A percentile compares a stretch with the other conserved stretches of the same genome.
Conservation (phyloP, 2,329 filamentous ascomycete genomes). For the Mollisiaceae sp. region DNA sequence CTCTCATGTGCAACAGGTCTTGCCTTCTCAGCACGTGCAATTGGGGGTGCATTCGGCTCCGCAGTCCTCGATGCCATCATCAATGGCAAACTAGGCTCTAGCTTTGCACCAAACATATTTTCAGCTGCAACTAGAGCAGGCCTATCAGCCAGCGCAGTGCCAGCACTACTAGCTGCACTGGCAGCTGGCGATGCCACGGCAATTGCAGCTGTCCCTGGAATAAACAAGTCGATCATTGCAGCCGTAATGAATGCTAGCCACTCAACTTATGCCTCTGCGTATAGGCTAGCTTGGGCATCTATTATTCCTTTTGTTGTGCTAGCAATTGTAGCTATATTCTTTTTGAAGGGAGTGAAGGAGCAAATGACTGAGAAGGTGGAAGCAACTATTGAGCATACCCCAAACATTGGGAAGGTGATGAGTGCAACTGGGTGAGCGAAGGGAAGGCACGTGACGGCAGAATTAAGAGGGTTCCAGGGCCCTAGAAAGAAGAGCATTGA, state of each 20-base stretch:
- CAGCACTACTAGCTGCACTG: constrained; percentile 47
- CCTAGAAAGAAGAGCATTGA: too few species aligned
- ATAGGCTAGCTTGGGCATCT: constrained; percentile 54
- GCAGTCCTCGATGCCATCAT: constrained; percentile 58
- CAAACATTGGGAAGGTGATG: too few species aligned
- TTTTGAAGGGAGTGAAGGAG: constrained; percentile 53
- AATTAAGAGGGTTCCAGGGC: too few species aligned
- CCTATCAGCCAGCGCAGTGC: constrained; percentile 46
- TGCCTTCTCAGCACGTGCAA: constrained; percentile 57
- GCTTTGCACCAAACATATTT: constrained; percentile 48
- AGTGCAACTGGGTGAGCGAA: too few species aligned
- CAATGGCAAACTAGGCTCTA: constrained; percentile 49
- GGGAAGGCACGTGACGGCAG: too few species aligned
- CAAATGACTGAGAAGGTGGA: constrained; percentile 60
- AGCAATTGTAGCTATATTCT: constrained; percentile 50
- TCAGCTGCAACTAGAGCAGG: constrained; percentile 50
- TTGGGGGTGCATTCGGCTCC: constrained; percentile 58
- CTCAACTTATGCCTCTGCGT: constrained; percentile 53
- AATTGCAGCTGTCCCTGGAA: constrained; percentile 12
- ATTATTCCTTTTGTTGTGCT: constrained; percentile 57
- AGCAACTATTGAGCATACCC: constrained; percentile 52
- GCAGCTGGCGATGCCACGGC: constrained; percentile 40
- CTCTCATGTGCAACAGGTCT: constrained; percentile 58
- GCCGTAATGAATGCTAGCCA: constrained; percentile 49
- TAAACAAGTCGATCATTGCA: constrained; percentile 41